phyloP scores from a whole-genome alignment of 78 protist genomes.

The Speleostelium caveatum region DNA sequence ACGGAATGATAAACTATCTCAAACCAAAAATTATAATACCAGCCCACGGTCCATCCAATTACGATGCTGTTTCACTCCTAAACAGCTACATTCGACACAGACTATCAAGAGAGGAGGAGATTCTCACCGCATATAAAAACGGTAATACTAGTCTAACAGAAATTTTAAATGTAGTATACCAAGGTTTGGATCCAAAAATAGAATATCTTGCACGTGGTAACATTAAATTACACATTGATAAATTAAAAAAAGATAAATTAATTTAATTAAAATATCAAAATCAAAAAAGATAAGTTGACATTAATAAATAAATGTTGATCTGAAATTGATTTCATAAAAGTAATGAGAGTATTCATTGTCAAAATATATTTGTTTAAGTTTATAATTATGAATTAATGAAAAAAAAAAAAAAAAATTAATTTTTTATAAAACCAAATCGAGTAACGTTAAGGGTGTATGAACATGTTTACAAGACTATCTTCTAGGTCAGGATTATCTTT shows the following conservation, averaged over 20 bases:
- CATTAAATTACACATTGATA: constrained; percentile 39
- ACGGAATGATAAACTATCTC: constrained; percentile 32
- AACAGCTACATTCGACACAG: constrained; percentile 38
- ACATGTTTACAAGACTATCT: too few relatives aligned
- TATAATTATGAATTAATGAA: too few relatives aligned
- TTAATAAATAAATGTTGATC: too few relatives aligned
- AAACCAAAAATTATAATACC: constrained; percentile 46
- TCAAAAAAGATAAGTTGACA: background rate
- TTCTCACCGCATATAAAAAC: constrained; percentile 30
- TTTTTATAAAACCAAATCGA: too few relatives aligned
- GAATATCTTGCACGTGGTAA: constrained; percentile 25
- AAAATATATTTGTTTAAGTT: too few relatives aligned
- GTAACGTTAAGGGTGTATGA: too few relatives aligned
- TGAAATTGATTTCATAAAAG: too few relatives aligned
- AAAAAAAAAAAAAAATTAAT: too few relatives aligned
- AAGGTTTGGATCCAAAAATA: constrained; percentile 29
- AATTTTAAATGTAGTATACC: constrained; percentile 18
- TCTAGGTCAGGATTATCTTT: too few relatives aligned
- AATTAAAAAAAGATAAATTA: constrained; percentile 54
- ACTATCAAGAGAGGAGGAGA: constrained; percentile 32
- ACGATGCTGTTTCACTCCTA: constrained; percentile 20
- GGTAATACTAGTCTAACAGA: constrained; percentile 43
- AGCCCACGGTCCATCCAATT: constrained; percentile 58
- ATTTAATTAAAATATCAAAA: constrained; percentile 1
- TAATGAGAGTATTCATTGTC: too few relatives aligned